Base-by-base conservation (phyloP, 2,329 filamentous ascomycete species). In the Aspergillus felis region DNA sequence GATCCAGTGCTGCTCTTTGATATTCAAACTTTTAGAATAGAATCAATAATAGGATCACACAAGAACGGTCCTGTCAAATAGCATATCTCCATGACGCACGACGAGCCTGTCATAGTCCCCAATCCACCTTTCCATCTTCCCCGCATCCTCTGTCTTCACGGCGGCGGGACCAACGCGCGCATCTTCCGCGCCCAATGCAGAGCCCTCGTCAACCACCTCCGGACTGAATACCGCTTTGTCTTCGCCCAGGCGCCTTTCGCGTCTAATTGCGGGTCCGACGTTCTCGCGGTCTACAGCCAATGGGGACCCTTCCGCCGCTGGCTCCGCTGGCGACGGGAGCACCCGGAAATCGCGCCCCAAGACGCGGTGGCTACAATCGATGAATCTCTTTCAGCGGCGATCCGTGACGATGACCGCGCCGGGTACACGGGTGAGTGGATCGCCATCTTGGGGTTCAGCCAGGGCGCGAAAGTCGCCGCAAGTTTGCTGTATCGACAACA, bases 91-190 rank as follows among this genome's bases (percentile, higher is more conserved):
- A 17, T 20, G 41, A 6, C 8, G 17, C 41, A 3, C 22, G 12
- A 41, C 12, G 1, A 41, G 6, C n/a, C 35, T 41, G 12, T 41
- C n/a, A 14, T 41, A 41, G 35, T 41, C 35, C 14, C 12, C 35
- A n/a, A 17, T 51, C 32, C 46, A 17, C 60, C 50, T 17, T 51
- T 60, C 1, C 52, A 61, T 32, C 55, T 62, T 28, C 88, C 88
- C 3, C 86, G 89, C 58, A 85, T 92, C 64, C 86, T 92, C 64
- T 92, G 88, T 74, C 84, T 92, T n/a, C 89, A 92, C 72, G 89
- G 89, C 69, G 89, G 89, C 66, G 89, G 89, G 59, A 85, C 87
- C 62, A 91, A 88, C 67, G 86, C 82, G n/a, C 69, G 79, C 44
- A 84, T 91, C 70, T 92, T 92, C 77, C 77, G 81, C 59, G 71